Evolutionary conservation across 306 rosid genomes (phyloP).

Genomic region (Quercus gilva): DNA sequence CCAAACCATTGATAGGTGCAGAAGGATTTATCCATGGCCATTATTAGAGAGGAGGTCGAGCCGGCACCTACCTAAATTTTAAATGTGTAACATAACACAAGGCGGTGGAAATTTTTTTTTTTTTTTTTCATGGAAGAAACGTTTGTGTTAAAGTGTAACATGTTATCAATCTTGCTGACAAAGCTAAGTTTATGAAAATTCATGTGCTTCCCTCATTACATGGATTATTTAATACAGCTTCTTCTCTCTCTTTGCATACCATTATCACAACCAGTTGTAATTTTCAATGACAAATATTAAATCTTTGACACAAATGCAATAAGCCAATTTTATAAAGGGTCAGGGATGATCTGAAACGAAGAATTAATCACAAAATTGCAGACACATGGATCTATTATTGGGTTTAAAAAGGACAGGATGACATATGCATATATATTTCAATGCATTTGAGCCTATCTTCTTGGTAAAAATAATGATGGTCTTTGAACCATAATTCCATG

Average conservation of each 20-base stretch:
- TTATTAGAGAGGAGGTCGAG: neutral
- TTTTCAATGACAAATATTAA: too few species aligned
- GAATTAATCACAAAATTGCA: slow-evolving; percentile 4
- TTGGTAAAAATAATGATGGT: slow-evolving; percentile 1
- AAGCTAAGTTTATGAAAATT: neutral
- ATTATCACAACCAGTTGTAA: too few species aligned
- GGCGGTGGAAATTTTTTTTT: slow-evolving; percentile 17
- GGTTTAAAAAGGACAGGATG: neutral
- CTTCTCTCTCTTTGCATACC: too few species aligned
- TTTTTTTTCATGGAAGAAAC: neutral
- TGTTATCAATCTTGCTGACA: neutral
- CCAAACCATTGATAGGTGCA: neutral
- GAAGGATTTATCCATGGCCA: neutral
- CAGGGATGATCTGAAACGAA: slow-evolving; percentile 1
- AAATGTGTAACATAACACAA: neutral
- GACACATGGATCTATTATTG: slow-evolving; percentile 12
- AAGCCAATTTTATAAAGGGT: neutral
- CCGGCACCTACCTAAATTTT: slow-evolving; percentile 13
- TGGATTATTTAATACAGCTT: neutral
- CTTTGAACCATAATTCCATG: slow-evolving; percentile 12
- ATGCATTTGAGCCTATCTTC: slow-evolving; percentile 23
- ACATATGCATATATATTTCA: slow-evolving; percentile 18
- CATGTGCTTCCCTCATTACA: neutral
- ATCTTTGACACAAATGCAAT: neutral
- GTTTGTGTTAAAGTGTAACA: neutral